Conservation (phyloP, 768 basidiomycete species). For the Mycena alexandri region DNA sequence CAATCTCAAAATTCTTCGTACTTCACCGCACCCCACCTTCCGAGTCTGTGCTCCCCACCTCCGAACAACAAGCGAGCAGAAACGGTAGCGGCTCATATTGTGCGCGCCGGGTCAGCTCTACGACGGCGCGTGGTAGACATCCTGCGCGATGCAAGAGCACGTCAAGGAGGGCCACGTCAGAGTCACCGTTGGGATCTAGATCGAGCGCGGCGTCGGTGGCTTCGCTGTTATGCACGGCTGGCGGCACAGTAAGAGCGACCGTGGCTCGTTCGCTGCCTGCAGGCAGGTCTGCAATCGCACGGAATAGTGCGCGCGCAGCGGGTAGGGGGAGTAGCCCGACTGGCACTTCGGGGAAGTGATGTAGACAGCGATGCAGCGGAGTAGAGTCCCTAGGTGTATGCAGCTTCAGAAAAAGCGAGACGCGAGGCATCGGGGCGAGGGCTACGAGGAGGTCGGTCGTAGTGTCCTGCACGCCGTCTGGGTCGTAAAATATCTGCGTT, state of each 20-base stretch:
- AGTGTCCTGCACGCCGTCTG: not conserved
- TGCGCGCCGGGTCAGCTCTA: too few relatives aligned
- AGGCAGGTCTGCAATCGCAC: constrained; percentile 28
- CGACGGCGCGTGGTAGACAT: too few relatives aligned
- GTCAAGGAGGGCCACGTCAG: too few relatives aligned
- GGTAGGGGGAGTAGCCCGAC: constrained; percentile 26
- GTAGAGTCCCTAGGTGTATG: not conserved
- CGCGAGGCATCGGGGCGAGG: constrained; percentile 17
- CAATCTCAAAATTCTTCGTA: not conserved
- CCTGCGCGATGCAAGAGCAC: too few relatives aligned
- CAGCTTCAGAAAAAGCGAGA: constrained; percentile 25
- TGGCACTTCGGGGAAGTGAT: not conserved
- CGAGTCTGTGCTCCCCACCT: too few relatives aligned
- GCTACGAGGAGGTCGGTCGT: constrained; percentile 11
- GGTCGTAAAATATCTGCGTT: constrained; percentile 33
- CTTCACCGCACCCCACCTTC: too few relatives aligned
- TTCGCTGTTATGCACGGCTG: too few relatives aligned
- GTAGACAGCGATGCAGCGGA: not conserved
- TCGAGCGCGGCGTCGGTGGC: too few relatives aligned
- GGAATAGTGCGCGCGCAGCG: constrained; percentile 32
- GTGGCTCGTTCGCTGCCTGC: not conserved
- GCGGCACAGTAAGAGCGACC: too few relatives aligned
- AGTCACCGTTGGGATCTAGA: too few relatives aligned
- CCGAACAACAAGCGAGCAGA: too few relatives aligned
- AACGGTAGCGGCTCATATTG: too few relatives aligned